Conservation (phyloP, 2,329 filamentous ascomycete species). For the Didymella segeticola region DNA sequence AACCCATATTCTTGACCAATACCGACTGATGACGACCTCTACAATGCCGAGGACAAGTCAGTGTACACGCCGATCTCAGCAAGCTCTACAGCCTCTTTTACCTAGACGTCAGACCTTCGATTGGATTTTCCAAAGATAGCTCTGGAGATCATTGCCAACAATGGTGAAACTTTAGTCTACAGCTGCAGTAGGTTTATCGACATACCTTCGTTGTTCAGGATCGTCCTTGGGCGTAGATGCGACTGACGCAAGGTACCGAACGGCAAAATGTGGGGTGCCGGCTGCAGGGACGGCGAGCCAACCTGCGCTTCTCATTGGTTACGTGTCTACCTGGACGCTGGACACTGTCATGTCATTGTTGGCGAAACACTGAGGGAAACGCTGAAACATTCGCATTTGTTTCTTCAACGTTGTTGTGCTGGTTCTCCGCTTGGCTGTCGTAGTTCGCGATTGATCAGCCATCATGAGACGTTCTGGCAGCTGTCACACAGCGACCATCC, state of each 20-base stretch:
- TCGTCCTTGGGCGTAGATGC: neutral
- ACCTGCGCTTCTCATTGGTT: neutral
- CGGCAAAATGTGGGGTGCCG: neutral
- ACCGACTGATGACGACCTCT: neutral
- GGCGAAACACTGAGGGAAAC: neutral
- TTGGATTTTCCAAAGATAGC: neutral
- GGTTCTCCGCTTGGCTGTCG: neutral
- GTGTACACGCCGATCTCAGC: neutral
- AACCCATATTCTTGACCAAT: neutral
- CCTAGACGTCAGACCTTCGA: conserved; percentile 1
- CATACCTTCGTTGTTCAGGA: neutral
- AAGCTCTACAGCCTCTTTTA: neutral
- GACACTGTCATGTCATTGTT: neutral
- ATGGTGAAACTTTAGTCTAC: neutral
- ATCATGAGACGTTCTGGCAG: neutral
- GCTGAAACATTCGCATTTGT: neutral
- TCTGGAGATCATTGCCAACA: neutral
- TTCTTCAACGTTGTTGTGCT: neutral
- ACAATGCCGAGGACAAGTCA: too few species aligned
- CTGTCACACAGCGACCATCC: neutral
- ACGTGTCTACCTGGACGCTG: neutral
- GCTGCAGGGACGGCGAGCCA: neutral
- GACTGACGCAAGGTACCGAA: neutral
- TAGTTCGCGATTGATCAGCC: neutral
- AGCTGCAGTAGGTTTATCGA: neutral